Conservation (phyloP, 495 filamentous ascomycete species). For the Pseudomonodictys pantanalensis region DNA sequence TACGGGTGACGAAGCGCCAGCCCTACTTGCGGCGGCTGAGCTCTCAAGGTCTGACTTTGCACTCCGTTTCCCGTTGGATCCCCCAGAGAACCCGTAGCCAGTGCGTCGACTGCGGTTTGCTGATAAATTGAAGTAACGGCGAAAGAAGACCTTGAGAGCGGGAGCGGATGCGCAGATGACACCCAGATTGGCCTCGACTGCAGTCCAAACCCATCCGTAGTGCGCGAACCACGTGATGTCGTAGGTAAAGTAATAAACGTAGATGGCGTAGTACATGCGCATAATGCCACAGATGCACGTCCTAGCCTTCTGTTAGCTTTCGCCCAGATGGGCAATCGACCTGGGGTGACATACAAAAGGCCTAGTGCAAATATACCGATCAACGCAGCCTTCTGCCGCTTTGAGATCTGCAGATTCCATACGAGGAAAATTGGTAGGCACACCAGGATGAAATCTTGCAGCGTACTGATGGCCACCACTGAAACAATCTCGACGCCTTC, state of each 20-base stretch:
- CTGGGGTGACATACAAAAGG: slow-evolving; percentile 22
- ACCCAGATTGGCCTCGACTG: slow-evolving; percentile 36
- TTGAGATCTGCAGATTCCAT: slow-evolving; percentile 33
- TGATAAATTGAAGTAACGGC: slow-evolving; percentile 31
- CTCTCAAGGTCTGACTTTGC: not conserved
- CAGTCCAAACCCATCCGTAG: slow-evolving; percentile 33
- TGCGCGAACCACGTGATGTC: slow-evolving; percentile 33
- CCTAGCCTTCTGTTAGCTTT: slow-evolving; percentile 3
- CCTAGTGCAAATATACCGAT: slow-evolving; percentile 32
- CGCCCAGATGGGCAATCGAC: not conserved
- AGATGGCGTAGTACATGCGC: slow-evolving; percentile 27
- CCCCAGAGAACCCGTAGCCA: not conserved
- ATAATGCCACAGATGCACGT: slow-evolving; percentile 30
- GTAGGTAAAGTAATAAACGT: slow-evolving; percentile 33
- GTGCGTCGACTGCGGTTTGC: not conserved
- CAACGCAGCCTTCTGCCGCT: slow-evolving; percentile 33
- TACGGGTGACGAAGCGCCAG: not conserved
- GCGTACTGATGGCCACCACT: slow-evolving; percentile 23
- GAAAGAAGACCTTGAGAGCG: slow-evolving; percentile 38
- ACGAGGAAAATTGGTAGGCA: slow-evolving; percentile 31
- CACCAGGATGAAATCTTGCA: slow-evolving; percentile 32
- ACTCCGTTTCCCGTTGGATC: not conserved
- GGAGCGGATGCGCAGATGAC: slow-evolving; percentile 39
- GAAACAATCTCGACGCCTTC: slow-evolving; percentile 26
- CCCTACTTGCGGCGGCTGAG: not conserved